Evolutionary conservation across 805 yeast species (phyloP).

Genomic region (Metschnikowia noctiluminum): DNA sequence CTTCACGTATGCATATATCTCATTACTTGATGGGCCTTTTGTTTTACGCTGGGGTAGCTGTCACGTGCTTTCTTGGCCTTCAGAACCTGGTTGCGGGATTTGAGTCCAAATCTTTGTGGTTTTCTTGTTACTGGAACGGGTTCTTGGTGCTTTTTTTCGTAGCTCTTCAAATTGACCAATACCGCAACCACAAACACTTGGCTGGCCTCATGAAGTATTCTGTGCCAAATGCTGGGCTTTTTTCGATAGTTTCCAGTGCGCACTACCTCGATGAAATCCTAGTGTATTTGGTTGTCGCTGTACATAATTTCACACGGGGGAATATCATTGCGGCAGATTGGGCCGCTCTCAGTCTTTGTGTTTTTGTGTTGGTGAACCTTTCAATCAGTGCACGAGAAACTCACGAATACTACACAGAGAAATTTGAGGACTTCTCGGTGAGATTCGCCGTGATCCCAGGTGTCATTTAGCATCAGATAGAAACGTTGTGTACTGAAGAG

Average conservation of each 20-base stretch:
- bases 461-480: not conserved
- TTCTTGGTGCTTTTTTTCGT: conserved; percentile 18
- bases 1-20: conserved; percentile 56
- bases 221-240: conserved; percentile 50
- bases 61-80: conserved; percentile 23
- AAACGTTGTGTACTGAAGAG: not conserved
- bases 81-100: too few relatives aligned
- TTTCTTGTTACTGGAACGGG: not conserved
- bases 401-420: conserved; percentile 41
- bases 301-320: conserved; percentile 15
- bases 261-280: conserved; percentile 68
- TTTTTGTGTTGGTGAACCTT: conserved; percentile 45
- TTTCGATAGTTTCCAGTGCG: conserved; percentile 53
- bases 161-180: conserved; percentile 51
- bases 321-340: conserved; percentile 16
- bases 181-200: conserved; percentile 47
- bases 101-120: too few relatives aligned
- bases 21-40: conserved; percentile 66
- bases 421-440: conserved; percentile 25
- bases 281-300: conserved; percentile 43
- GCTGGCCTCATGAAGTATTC: conserved; percentile 53
- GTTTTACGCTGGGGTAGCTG: conserved; percentile 51
- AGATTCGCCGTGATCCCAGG: conserved; percentile 37
- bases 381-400: conserved; percentile 54
- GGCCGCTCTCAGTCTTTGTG: conserved; percentile 23